These are phyloP conservation scores for Pythium phragmiticola DNA, from an alignment of 352 stramenopile species.

Conservation along the genomic window DNA sequence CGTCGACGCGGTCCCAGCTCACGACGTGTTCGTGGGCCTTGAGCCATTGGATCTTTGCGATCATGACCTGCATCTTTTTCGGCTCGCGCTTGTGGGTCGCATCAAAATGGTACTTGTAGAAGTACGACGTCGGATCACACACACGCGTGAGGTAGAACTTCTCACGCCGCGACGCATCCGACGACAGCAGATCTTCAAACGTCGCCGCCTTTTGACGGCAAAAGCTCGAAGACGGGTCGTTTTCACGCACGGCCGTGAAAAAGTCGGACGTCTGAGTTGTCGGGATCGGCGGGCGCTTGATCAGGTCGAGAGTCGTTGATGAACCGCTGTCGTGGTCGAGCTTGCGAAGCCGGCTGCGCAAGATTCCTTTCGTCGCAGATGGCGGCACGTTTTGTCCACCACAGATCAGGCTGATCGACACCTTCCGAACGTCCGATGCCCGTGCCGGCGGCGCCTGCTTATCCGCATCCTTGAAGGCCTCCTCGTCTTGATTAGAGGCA, in stretches of 20 bases:
- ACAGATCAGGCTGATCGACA: constrained; percentile 76
- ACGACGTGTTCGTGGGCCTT: constrained; percentile 86
- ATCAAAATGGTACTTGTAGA: constrained; percentile 89
- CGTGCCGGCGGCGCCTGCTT: not conserved
- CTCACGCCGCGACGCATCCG: constrained; percentile 51
- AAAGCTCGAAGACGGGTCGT: constrained; percentile 82
- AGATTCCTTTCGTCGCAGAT: constrained; percentile 69
- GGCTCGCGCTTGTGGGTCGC: constrained; percentile 61
- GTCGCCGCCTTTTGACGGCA: constrained; percentile 70
- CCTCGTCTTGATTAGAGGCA: constrained; percentile 2
- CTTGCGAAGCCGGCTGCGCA: constrained; percentile 63
- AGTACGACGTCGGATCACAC: constrained; percentile 87
- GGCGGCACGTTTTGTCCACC: constrained; percentile 72
- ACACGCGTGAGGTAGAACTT: constrained; percentile 86
- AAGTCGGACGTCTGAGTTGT: constrained; percentile 55
- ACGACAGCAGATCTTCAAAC: constrained; percentile 77
- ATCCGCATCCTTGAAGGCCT: constrained; percentile 6
- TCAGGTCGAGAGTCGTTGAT: constrained; percentile 72
- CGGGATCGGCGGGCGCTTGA: constrained; percentile 49
- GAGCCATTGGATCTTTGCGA: constrained; percentile 68
- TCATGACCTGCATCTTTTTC: constrained; percentile 53
- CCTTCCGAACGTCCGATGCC: constrained; percentile 47
- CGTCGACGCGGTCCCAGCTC: constrained; percentile 83
- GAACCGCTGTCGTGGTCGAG: constrained; percentile 45
- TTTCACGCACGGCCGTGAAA: constrained; percentile 80